Base-by-base conservation (phyloP, 441 rosid species). In the Corymbia calophylla region DNA sequence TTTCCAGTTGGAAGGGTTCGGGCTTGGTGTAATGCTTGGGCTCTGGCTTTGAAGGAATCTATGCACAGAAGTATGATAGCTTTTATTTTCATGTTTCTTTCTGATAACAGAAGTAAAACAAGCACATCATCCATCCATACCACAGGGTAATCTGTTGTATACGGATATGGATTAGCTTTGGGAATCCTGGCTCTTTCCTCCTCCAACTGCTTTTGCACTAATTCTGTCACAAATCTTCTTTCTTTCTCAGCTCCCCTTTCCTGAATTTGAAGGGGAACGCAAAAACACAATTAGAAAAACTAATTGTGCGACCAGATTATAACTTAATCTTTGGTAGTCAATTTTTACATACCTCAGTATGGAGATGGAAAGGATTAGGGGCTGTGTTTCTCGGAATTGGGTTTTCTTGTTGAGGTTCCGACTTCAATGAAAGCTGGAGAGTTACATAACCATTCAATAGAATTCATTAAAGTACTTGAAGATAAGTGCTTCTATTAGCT, bases 141-240 rank as follows among this genome's bases (percentile, higher is more conserved):
- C 99, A 97, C 98, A 14, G 99, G 99, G 91, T 93, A 98, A 88
- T 98, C 99, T 15, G 99, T 97, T 25, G 99, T 97, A 89, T 96
- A 98, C 54, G 99, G 99, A 92, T 97, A 97, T 70, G 99, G 99
- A 81, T 88, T 94, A 64, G 99, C 98, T 93, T 94, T 97, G 53
- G 96, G 98, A 88, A 97, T 89, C 89, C 98, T 95, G 48, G 95
- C 94, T 87, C 90, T 95, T 95, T 95, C 99, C 89, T 95, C 99
- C 89, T 94, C 98, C 89, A 93, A 60, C 89, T 94, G 94, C 92
- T 98, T 95, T 82, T 94, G 95, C 87, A 89, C 86, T 25, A 97
- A 80, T 82, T 97, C 99, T 55, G 89, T 91, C 73, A 90, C 92
- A 87, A 98, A 95, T 90, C 62, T 96, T 91, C 92, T 95, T 92